Percentiles rank a stretch among this genome's conserved stretches.
These are phyloP conservation scores for Suhomyces faveliae DNA, from an alignment of 805 yeast genomes.

Conservation along the genomic window DNA sequence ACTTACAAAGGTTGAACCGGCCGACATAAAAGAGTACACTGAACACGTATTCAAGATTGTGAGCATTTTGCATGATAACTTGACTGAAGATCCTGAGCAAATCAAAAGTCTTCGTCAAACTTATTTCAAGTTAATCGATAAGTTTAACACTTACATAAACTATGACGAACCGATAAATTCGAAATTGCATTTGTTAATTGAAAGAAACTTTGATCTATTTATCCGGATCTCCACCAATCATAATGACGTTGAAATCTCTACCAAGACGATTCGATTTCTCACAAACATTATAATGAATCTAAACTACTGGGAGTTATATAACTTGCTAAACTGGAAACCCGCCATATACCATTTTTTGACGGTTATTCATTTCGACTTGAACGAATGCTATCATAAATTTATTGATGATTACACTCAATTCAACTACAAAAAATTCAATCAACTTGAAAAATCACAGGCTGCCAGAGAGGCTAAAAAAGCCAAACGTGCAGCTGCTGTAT, in stretches of 20 bases:
- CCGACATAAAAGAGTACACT: conserved; percentile 33
- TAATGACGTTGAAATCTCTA: conserved; percentile 29
- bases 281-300: conserved; percentile 36
- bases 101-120: conserved; percentile 22
- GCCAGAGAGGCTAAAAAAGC: conserved; percentile 11
- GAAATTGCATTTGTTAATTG: conserved; percentile 33
- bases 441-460: conserved; percentile 12
- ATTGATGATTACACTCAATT: conserved; percentile 32
- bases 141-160: conserved; percentile 21
- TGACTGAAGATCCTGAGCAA: conserved; percentile 12
- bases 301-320: conserved; percentile 47
- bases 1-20: conserved; percentile 27
- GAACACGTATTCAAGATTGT: conserved; percentile 37
- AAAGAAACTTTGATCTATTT: conserved; percentile 38
- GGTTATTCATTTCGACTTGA: conserved; percentile 39
- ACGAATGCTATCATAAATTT: conserved; percentile 39
- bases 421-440: conserved; percentile 20
- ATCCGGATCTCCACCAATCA: conserved; percentile 34
- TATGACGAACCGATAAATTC: conserved; percentile 28
- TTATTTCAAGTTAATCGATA: conserved; percentile 22
- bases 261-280: conserved; percentile 36
- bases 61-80: conserved; percentile 22
- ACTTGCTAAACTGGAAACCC: conserved; percentile 41
- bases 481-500: conserved; percentile 5
- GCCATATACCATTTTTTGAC: conserved; percentile 39